A percentile compares a stretch with the other conserved stretches of the same genome.
phyloP scores from a whole-genome alignment of 2,329 filamentous ascomycete species.

The Elsinoe arachidis region DNA sequence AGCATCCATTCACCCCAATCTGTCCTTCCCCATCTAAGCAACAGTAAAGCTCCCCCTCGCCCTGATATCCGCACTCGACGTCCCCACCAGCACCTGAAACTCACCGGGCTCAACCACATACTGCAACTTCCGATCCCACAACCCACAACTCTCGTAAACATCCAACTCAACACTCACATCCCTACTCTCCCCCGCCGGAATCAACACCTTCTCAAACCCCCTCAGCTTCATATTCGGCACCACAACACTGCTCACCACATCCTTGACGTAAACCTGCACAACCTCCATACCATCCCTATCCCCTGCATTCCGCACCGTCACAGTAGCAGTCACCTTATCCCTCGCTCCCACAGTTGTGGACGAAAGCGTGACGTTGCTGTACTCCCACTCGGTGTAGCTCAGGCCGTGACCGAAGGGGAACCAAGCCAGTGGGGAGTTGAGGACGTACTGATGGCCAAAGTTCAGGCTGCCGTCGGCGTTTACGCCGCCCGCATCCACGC shows the following conservation, averaged over 20 bases:
- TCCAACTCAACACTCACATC: conserved; percentile 44
- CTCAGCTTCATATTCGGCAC: conserved; percentile 57
- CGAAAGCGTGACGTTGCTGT: conserved; percentile 46
- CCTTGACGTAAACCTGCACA: conserved; percentile 59
- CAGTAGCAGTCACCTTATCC: conserved; percentile 50
- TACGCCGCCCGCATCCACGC: conserved; percentile 45
- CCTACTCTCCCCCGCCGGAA: conserved; percentile 52
- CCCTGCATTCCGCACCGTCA: conserved; percentile 54
- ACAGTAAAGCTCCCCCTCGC: conserved; percentile 51
- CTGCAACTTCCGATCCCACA: conserved; percentile 54
- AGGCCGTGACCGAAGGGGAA: conserved; percentile 61
- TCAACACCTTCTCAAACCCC: conserved; percentile 57
- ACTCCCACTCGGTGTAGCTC: conserved; percentile 57
- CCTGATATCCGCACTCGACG: conserved; percentile 48
- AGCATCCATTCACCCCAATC: neutral
- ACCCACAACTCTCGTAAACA: conserved; percentile 40
- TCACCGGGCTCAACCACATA: conserved; percentile 67
- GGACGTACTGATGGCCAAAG: conserved; percentile 58
- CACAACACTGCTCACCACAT: conserved; percentile 53
- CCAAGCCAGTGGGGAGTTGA: conserved; percentile 50
- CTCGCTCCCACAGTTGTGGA: conserved; percentile 37
- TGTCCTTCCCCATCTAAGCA: neutral
- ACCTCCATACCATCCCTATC: conserved; percentile 55
- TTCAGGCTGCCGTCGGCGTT: conserved; percentile 51
- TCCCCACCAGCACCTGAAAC: conserved; percentile 54